Evolutionary conservation across 306 rosid species (phyloP), one percentile per base, ranked within the genome.

Genomic region (Arachis hypogaea): DNA sequence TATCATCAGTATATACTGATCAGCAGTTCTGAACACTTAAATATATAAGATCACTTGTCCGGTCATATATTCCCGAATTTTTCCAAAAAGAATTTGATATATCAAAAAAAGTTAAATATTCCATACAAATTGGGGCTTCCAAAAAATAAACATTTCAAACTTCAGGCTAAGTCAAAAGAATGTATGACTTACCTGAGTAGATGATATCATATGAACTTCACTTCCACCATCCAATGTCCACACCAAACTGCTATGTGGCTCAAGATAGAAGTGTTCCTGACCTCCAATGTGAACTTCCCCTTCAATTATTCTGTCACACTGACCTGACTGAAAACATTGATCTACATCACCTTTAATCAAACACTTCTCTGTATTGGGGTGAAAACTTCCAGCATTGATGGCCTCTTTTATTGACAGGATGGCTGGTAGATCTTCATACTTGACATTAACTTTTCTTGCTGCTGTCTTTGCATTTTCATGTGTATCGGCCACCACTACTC

Each of bases 251-350:
- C 95, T 75, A 14, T 94, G 68, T 55, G 96, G 93, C 88, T 94
- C 98, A 82, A 94, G 84, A 83, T 94, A 94, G 75, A 94, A 94
- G 85, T 94, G 98, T 78, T 94, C 98, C 80, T 94, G 98, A 64
- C 98, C 96, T 74, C 98, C 98, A 8, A 94, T 85, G 60, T 77
- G 90, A 84, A 94, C 97, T 68, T 88, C 92, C 71, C 96, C 96
- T 80, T 89, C 96, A 68, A 91, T 74, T 78, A 91, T 87, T 80
- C 74, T 84, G 77, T 94, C 90, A 84, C 96, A 93, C 72, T 84
- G 86, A 67, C 86, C 82, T 16, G 93, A 94, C 76, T 81, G 88
- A 73, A 94, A 94, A 79, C 96, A 89, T 45, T 75, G 80, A 74
- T 91, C 95, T 54, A 89, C 96, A 68, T 94, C 87, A 80, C 97